These are phyloP conservation scores for Fusarium sp. DNA, from an alignment of 2,329 filamentous ascomycete species.

Conservation along the genomic window DNA sequence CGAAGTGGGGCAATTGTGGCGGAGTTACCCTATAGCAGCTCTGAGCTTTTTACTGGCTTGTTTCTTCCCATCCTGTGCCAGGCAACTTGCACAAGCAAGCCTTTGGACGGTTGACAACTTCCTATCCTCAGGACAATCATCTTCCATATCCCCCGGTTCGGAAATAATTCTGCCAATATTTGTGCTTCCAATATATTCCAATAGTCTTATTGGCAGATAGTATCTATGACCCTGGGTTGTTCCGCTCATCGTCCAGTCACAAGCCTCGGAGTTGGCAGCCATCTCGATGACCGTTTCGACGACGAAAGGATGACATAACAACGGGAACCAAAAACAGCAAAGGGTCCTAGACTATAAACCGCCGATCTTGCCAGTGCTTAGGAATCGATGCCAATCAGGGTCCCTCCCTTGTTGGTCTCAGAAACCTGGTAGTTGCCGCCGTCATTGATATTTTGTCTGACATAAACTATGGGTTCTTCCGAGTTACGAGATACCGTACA, in stretches of 20 bases:
- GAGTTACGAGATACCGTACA: background rate
- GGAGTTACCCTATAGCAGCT: background rate
- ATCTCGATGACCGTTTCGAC: slow-evolving; percentile 9
- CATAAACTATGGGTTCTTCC: background rate
- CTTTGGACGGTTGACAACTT: background rate
- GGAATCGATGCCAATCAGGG: slow-evolving; percentile 28
- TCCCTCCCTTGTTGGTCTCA: slow-evolving; percentile 9
- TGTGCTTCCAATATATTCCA: background rate
- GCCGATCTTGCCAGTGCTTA: slow-evolving; percentile 17
- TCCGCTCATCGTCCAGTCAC: background rate
- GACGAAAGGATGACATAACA: slow-evolving; percentile 7
- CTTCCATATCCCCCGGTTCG: background rate
- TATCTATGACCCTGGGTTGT: background rate
- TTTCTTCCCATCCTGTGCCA: background rate
- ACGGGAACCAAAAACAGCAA: background rate
- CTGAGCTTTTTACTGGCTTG: background rate
- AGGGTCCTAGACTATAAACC: slow-evolving; percentile 5
- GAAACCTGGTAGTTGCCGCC: slow-evolving; percentile 3
- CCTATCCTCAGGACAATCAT: background rate
- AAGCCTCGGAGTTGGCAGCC: background rate
- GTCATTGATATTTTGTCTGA: slow-evolving; percentile 28
- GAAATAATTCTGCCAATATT: background rate
- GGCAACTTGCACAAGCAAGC: background rate
- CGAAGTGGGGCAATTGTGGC: background rate
- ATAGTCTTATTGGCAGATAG: background rate